Conservation (phyloP, 768 basidiomycete genomes). For the Mycena leptocephala region DNA sequence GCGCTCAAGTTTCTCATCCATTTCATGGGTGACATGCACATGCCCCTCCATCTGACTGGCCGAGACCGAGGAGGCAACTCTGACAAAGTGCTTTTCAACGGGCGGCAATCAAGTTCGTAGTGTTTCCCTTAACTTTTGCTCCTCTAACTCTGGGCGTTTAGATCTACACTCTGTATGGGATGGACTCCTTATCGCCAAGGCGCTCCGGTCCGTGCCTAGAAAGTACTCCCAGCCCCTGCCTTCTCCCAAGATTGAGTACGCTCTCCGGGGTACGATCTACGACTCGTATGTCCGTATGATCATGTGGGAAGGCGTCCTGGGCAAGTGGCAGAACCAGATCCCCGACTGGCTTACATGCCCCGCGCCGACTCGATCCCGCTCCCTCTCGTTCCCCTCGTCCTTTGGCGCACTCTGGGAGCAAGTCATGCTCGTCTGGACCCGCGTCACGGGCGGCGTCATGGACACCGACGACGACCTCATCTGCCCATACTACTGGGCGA, state of each 20-base stretch:
- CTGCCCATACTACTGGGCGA: slow-evolving; percentile 88
- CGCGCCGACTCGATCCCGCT: slow-evolving; percentile 23
- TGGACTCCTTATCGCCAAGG: slow-evolving; percentile 83
- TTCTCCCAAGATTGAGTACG: slow-evolving; percentile 73
- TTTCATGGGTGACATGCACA: slow-evolving; percentile 94
- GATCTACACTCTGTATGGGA: slow-evolving; percentile 96
- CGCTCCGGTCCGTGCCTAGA: slow-evolving; percentile 76
- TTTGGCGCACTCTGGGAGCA: slow-evolving; percentile 47
- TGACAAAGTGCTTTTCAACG: slow-evolving; percentile 82
- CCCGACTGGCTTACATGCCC: slow-evolving; percentile 82
- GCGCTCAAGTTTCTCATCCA: slow-evolving; percentile 95
- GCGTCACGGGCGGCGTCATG: slow-evolving; percentile 33
- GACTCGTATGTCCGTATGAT: slow-evolving; percentile 91
- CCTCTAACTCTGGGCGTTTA: slow-evolving; percentile 32
- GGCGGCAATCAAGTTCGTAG: slow-evolving; percentile 76
- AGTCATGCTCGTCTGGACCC: slow-evolving; percentile 41
- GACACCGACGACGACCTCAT: slow-evolving; percentile 69
- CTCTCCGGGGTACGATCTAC: slow-evolving; percentile 87
- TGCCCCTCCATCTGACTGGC: slow-evolving; percentile 93
- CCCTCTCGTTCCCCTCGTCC: slow-evolving; percentile 9
- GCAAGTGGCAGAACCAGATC: slow-evolving; percentile 76
- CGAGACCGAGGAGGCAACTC: slow-evolving; percentile 92
- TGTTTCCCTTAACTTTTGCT: background rate
- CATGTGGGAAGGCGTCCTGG: slow-evolving; percentile 87
- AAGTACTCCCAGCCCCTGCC: slow-evolving; percentile 90